Conservation (phyloP, 108 stramenopile genomes). For the Pseudonitzschia pungens region DNA sequence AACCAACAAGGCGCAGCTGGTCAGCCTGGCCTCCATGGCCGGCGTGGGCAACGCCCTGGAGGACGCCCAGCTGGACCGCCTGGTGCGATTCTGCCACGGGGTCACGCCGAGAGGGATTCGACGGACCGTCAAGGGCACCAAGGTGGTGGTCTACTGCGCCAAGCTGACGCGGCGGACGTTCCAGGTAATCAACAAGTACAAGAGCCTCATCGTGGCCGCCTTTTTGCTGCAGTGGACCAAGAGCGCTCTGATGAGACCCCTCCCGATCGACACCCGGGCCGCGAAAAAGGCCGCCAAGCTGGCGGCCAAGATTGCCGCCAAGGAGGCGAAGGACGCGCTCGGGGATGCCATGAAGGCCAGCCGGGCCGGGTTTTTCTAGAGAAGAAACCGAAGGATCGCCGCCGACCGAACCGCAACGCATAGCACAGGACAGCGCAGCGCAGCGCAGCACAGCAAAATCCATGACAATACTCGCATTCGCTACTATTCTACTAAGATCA, state of each 20-base stretch:
- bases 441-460: too few relatives aligned
- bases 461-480: too few relatives aligned
- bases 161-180: conserved; percentile 53
- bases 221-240: conserved; percentile 60
- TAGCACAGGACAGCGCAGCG: too few relatives aligned
- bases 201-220: conserved; percentile 49
- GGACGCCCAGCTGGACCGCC: conserved; percentile 40
- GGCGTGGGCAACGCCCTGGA: conserved; percentile 35
- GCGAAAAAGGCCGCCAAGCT: conserved; percentile 22
- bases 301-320: conserved; percentile 21
- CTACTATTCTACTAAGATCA: too few relatives aligned
- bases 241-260: conserved; percentile 60
- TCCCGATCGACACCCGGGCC: conserved; percentile 29
- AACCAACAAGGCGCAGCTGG: conserved; percentile 54
- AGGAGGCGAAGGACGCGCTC: conserved; percentile 45
- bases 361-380: conserved; percentile 2
- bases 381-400: not conserved
- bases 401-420: too few relatives aligned
- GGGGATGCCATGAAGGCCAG: conserved; percentile 43
- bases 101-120: conserved; percentile 60
- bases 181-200: conserved; percentile 65
- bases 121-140: conserved; percentile 45
- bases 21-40: conserved; percentile 57
- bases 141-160: conserved; percentile 44
- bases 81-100: conserved; percentile 53